Base-by-base conservation (phyloP, 2,329 filamentous ascomycete genomes). In the Xylaria sp. region DNA sequence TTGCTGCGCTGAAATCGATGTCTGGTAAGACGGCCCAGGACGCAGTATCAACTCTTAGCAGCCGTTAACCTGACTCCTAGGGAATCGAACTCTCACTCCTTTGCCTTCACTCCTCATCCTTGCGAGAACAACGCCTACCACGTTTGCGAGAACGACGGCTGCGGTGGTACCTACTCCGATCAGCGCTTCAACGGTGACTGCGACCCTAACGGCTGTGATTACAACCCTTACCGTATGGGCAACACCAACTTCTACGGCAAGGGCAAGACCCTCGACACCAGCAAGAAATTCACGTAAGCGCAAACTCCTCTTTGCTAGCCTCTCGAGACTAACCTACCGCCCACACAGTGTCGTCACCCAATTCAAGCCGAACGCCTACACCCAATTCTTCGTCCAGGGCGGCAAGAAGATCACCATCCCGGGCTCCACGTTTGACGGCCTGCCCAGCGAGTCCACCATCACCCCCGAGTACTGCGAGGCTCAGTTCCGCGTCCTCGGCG, bases 121-220 rank as follows among this genome's bases (percentile, higher is more conserved):
- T 91, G 89, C 82, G 80, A 81, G 69, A 79, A 79, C 64, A 78
- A 81, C 57, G 81, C 81, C 66, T 82, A 85, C 71, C 79, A 80
- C 70, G 81, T 84, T 71, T 89, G 87, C 80, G 79, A 79, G 14
- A 80, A 77, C 39, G 77, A 80, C 69, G 68, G 72, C 24, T 87
- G 84, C 70, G 85, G 85, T 70, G 86, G 83, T 67, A 81, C 82
- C 32, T 85, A 83, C 71, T 81, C 79, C 3, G 75, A 78, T 57
- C 80, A 85, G 75, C 86, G 88, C 72, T 90, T 89, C 76, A 79
- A 77, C 45, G 87, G 88, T 68, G 80, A 86, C 66, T 91, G 89
- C 77, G 89, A 91, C 77, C 85, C 87, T 73, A 87, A 89, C 74
- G 89, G 89, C 47, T 91, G 89, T 72, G 89, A 90, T 77, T 90